Evolutionary conservation across 441 rosid species (phyloP).

Genomic region (Francoa sonchifolia): DNA sequence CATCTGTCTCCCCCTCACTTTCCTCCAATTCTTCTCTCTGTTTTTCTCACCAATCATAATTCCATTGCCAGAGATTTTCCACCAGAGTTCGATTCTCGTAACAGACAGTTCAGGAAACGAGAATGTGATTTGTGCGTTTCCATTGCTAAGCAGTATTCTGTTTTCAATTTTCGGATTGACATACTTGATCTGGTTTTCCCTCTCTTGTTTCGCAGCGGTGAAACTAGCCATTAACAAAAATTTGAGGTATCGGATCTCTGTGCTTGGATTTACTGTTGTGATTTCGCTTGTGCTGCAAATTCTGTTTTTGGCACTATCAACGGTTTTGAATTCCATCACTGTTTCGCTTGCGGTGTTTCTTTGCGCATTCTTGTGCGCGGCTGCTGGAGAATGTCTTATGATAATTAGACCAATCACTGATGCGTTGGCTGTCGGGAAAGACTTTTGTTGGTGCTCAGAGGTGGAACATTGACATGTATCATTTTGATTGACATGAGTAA

Average conservation of each 20-base stretch:
- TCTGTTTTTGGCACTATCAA: slow-evolving; percentile 15
- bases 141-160: slow-evolving; percentile 25
- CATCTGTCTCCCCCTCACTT: slow-evolving; percentile 26
- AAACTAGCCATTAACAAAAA: slow-evolving; percentile 39
- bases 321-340: slow-evolving; percentile 21
- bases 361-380: slow-evolving; percentile 17
- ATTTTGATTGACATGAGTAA: no score
- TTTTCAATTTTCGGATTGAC: slow-evolving; percentile 25
- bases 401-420: slow-evolving; percentile 40
- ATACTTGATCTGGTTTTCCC: slow-evolving; percentile 20
- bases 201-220: slow-evolving; percentile 28
- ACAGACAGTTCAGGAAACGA: slow-evolving; percentile 8
- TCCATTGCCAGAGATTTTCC: slow-evolving; percentile 13
- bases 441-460: neutral
- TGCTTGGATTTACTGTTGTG: slow-evolving; percentile 19
- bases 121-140: slow-evolving; percentile 27
- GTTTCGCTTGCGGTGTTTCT: slow-evolving; percentile 17
- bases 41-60: slow-evolving; percentile 4
- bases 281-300: slow-evolving; percentile 20
- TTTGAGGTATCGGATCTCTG: slow-evolving; percentile 25
- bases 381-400: slow-evolving; percentile 33
- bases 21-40: slow-evolving; percentile 20
- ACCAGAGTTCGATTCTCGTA: slow-evolving; percentile 13
- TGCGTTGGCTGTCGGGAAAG: slow-evolving; percentile 25
- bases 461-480: no score